These are phyloP conservation scores for Scedosporium aurantiacum DNA, from an alignment of 2,329 filamentous ascomycete genomes.

Conservation along the genomic window DNA sequence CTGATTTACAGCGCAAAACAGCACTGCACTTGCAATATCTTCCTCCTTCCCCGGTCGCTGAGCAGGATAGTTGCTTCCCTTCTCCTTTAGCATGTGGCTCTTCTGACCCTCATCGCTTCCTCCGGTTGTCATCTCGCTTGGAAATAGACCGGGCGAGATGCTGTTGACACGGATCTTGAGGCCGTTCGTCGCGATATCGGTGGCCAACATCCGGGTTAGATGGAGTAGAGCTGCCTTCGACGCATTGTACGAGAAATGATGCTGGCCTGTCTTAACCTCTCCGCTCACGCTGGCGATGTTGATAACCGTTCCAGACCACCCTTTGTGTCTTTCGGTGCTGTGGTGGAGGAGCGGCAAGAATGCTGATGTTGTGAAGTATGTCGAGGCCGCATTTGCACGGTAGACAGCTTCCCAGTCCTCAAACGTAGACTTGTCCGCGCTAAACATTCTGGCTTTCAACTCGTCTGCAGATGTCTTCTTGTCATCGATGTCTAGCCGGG, in stretches of 20 bases:
- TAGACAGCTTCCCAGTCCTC: conserved; percentile 64
- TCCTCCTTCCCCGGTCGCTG: conserved; percentile 56
- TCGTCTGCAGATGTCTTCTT: conserved; percentile 32
- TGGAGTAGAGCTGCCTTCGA: conserved; percentile 56
- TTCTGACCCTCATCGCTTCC: conserved; percentile 40
- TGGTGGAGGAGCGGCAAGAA: conserved; percentile 52
- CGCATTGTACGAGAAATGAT: conserved; percentile 55
- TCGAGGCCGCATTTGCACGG: conserved; percentile 62
- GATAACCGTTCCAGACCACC: conserved; percentile 49
- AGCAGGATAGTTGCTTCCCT: conserved; percentile 49
- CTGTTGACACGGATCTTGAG: conserved; percentile 59
- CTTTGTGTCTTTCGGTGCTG: conserved; percentile 26
- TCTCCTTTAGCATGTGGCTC: conserved; percentile 44
- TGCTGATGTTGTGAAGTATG: conserved; percentile 54
- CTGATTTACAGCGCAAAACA: conserved; percentile 38
- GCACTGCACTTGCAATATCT: conserved; percentile 58
- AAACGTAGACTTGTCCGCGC: conserved; percentile 44
- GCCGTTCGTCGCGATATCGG: conserved; percentile 45
- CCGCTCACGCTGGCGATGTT: conserved; percentile 61
- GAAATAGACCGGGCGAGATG: conserved; percentile 61
- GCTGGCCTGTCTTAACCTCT: conserved; percentile 48
- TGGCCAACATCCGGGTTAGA: conserved; percentile 51
- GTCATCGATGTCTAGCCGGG: conserved; percentile 34
- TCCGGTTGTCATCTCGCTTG: conserved; percentile 59
- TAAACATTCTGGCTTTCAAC: conserved; percentile 54